Conservation (phyloP, 1,284 basidiomycete species). For the Tetrapyrgos nigripes region DNA sequence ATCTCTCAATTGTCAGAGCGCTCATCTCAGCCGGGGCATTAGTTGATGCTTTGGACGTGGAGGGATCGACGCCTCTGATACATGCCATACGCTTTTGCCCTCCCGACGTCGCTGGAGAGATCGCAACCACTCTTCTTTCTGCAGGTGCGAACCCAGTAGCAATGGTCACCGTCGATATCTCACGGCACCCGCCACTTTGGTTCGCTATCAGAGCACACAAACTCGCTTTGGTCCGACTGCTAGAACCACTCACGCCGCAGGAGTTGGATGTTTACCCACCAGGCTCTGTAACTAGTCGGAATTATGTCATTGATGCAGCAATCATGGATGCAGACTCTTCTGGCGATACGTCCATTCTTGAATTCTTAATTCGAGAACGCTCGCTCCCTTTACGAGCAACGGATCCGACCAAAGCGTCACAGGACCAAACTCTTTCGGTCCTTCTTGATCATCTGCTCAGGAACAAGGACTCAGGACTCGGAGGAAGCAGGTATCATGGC, state of each 20-base stretch:
- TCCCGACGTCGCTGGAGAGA: neutral
- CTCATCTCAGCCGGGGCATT: neutral
- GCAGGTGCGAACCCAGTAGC: neutral
- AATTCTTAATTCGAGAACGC: neutral
- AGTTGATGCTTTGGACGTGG: neutral
- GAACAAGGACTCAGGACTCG: too few relatives aligned
- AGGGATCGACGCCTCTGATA: slow-evolving; percentile 1
- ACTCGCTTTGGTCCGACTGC: neutral
- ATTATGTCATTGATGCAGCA: neutral
- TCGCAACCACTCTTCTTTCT: neutral
- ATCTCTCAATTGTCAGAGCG: neutral
- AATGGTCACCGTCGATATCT: slow-evolving; percentile 1
- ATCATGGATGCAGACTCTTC: neutral
- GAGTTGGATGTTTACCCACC: slow-evolving; percentile 1
- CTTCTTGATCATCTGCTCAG: neutral
- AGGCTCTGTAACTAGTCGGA: neutral
- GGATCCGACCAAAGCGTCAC: neutral
- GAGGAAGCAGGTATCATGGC: neutral
- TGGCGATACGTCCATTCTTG: slow-evolving; percentile 1
- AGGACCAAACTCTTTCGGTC: neutral
- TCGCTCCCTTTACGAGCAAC: neutral
- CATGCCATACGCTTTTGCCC: slow-evolving; percentile 2
- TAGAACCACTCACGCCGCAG: neutral
- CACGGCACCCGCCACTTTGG: neutral
- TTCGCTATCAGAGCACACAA: neutral